These are phyloP conservation scores for Fraxinus excelsior DNA, from an alignment of 257 asterid genomes.

Conservation along the genomic window DNA sequence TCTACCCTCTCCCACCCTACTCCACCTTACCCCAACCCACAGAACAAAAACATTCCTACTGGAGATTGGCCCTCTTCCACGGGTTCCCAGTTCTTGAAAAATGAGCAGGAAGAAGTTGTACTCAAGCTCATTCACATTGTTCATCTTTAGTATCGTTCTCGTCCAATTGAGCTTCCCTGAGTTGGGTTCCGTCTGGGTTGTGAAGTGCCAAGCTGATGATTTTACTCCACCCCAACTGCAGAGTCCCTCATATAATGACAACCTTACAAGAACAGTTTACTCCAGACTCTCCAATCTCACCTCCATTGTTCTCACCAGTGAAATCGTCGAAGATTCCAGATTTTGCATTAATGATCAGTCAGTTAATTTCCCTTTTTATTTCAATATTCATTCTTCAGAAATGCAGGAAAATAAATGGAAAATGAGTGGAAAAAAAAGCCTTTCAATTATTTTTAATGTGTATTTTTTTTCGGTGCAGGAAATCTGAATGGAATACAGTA, in stretches of 20 bases:
- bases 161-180: slow-evolving; percentile 26
- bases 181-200: slow-evolving; percentile 36
- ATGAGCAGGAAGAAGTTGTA: slow-evolving; percentile 41
- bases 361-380: slow-evolving; percentile 18
- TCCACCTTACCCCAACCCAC: not conserved
- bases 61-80: not conserved
- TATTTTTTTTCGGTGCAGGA: slow-evolving; percentile 37
- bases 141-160: slow-evolving; percentile 20
- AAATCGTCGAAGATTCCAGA: slow-evolving; percentile 49
- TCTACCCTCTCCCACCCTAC: too few species aligned
- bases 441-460: not conserved
- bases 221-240: slow-evolving; percentile 33
- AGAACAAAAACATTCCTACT: slow-evolving; percentile 11
- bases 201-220: slow-evolving; percentile 41
- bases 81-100: slow-evolving; percentile 5
- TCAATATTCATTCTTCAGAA: not conserved
- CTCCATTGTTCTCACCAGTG: slow-evolving; percentile 38
- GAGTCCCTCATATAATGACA: slow-evolving; percentile 28
- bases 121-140: slow-evolving; percentile 21
- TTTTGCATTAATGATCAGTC: slow-evolving; percentile 70
- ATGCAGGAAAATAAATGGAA: slow-evolving; percentile 28
- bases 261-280: slow-evolving; percentile 42
- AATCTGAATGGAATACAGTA: slow-evolving; percentile 67
- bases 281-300: slow-evolving; percentile 56
- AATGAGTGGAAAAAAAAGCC: too few species aligned